Evolutionary conservation across 768 basidiomycete genomes (phyloP).

Genomic region (Paxillus ammoniavirescens): DNA sequence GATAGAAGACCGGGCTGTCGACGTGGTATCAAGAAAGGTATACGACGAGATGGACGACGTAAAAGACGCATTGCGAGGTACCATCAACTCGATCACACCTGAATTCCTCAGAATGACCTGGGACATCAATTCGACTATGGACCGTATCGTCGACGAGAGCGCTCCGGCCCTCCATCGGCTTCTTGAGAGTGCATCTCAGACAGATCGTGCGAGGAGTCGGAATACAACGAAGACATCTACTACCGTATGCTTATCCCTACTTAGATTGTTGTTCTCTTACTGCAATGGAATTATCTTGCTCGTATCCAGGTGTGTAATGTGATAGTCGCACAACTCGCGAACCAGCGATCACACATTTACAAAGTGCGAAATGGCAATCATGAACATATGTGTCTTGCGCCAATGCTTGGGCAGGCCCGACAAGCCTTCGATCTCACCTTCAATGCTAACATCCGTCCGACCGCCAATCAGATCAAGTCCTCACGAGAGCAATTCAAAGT

Average conservation of each 20-base stretch:
- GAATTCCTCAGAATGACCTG: not conserved
- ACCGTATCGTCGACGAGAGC: not conserved
- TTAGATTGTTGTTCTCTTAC: not conserved
- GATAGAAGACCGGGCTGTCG: not conserved
- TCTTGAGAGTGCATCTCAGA: not conserved
- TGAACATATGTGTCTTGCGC: not conserved
- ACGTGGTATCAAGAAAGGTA: not conserved
- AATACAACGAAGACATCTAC: not conserved
- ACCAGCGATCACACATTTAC: slow-evolving; percentile 17
- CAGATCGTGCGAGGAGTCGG: not conserved
- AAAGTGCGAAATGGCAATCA: slow-evolving; percentile 9
- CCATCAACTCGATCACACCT: not conserved
- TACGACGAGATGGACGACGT: too few species aligned
- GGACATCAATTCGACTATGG: not conserved
- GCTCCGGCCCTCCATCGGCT: not conserved
- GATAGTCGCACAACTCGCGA: too few species aligned
- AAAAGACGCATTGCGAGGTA: too few species aligned
- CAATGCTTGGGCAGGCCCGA: not conserved
- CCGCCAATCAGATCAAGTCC: not conserved
- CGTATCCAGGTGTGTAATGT: too few species aligned
- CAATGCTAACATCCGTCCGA: not conserved
- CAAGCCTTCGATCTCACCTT: not conserved
- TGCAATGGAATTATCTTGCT: too few species aligned
- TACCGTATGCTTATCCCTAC: not conserved
- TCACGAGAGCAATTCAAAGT: not conserved